These are phyloP conservation scores for Keqinozyma sinolaborantium DNA, from an alignment of 1,139 yeast genomes.

Conservation along the genomic window DNA sequence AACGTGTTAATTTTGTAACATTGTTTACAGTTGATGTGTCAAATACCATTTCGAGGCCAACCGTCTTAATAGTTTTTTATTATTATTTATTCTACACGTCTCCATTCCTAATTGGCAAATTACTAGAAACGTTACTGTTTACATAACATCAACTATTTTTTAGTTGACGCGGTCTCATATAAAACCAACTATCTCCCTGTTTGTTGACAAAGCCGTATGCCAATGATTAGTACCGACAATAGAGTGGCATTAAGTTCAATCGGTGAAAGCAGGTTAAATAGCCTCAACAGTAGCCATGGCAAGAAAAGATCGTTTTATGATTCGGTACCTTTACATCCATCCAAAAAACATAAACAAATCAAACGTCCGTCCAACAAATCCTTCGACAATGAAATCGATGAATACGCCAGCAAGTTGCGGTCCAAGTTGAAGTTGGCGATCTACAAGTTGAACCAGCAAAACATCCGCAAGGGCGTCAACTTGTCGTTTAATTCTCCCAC, in stretches of 20 bases:
- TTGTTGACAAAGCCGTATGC: conserved; percentile 3
- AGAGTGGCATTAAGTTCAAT: conserved; percentile 11
- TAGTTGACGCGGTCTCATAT: neutral
- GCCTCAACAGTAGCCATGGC: neutral
- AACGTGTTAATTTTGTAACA: neutral
- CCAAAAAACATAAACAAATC: conserved; percentile 3
- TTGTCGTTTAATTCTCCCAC: conserved; percentile 9
- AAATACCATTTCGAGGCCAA: neutral
- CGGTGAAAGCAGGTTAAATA: conserved; percentile 7
- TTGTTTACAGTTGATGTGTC: neutral
- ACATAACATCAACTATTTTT: neutral
- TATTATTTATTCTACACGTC: conserved; percentile 1
- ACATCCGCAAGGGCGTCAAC: conserved; percentile 3
- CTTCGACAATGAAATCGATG: conserved; percentile 5
- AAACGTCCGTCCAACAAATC: neutral
- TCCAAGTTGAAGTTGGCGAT: conserved; percentile 74
- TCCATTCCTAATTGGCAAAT: neutral
- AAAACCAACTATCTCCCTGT: neutral
- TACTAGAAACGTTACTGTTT: neutral
- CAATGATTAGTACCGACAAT: conserved; percentile 10
- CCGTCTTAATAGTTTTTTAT: too few relatives aligned
- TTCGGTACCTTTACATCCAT: conserved; percentile 1
- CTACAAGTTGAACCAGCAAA: conserved; percentile 52
- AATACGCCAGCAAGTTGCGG: conserved; percentile 58
- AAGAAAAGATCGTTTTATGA: conserved; percentile 2